A percentile compares a stretch with the other conserved stretches of the same genome.
These are phyloP conservation scores for Puccinellia tenuiflora DNA, from an alignment of 176 grass and related monocot genomes.

Conservation along the genomic window DNA sequence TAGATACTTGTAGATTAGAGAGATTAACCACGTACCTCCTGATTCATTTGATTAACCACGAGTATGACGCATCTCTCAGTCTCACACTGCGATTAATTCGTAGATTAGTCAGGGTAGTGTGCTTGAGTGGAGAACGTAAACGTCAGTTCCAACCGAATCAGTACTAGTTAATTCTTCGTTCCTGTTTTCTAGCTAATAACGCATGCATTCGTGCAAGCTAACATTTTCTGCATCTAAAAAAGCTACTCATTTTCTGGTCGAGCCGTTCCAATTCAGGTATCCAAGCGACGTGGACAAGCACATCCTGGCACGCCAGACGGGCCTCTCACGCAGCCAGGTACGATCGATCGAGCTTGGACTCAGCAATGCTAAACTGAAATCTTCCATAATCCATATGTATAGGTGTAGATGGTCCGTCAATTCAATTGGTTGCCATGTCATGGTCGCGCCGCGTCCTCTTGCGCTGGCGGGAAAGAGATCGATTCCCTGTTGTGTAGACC, in stretches of 20 bases:
- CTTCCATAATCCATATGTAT: background rate
- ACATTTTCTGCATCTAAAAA: background rate
- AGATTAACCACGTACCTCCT: too few relatives aligned
- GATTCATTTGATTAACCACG: too few relatives aligned
- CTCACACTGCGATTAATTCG: background rate
- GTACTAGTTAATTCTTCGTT: background rate
- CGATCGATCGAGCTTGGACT: too few relatives aligned
- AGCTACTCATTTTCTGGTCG: background rate
- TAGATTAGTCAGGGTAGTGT: background rate
- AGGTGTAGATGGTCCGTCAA: conserved; percentile 25
- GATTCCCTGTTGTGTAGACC: background rate
- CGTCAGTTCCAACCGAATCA: background rate
- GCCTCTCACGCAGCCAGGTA: conserved; percentile 93
- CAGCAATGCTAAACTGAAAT: too few relatives aligned
- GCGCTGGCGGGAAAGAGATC: conserved; percentile 17
- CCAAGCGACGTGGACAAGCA: conserved; percentile 96
- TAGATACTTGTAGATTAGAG: too few relatives aligned
- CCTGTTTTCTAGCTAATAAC: background rate
- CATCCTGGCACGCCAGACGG: conserved; percentile 89
- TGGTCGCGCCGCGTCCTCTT: conserved; percentile 31
- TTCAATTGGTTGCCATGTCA: conserved; percentile 46
- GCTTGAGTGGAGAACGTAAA: background rate
- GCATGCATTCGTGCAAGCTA: background rate
- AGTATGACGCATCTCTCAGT: background rate
- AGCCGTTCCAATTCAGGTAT: conserved; percentile 50